Evolutionary conservation across 139 green algal species (phyloP).

Genomic region (Micromonas commoda): DNA sequence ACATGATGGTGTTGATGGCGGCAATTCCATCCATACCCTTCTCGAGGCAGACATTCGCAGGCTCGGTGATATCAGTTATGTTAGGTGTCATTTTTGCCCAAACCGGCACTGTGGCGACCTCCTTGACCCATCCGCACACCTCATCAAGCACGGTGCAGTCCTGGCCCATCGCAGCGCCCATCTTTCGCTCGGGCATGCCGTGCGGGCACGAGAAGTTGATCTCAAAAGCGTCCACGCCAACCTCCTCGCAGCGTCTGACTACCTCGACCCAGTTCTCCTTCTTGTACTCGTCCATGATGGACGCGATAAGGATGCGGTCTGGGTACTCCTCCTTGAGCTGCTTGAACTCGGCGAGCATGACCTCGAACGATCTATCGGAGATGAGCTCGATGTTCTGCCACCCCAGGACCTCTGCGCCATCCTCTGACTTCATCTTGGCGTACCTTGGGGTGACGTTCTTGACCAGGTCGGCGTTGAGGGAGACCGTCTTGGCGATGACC

Average conservation of each 20-base stretch:
- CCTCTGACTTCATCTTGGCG: constrained; percentile 66
- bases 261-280: constrained; percentile 87
- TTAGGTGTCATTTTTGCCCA: constrained; percentile 99
- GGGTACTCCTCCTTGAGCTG: constrained; percentile 89
- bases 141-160: constrained; percentile 55
- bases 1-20: constrained; percentile 78
- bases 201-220: constrained; percentile 93
- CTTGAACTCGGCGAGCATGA: constrained; percentile 73
- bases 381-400: constrained; percentile 97
- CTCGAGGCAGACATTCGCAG: constrained; percentile 31
- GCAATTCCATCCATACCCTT: constrained; percentile 36
- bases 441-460: constrained; percentile 95
- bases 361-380: constrained; percentile 81
- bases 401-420: constrained; percentile 61
- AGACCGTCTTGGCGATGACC: constrained; percentile 94
- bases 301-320: constrained; percentile 82
- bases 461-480: constrained; percentile 78
- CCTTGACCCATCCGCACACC: constrained; percentile 87
- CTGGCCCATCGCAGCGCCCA: constrained; percentile 82
- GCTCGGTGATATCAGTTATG: constrained; percentile 85
- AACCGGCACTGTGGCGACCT: constrained; percentile 71
- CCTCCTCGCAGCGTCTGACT: constrained; percentile 73
- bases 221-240: constrained; percentile 87
- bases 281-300: constrained; percentile 88
- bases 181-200: constrained; percentile 66